A percentile compares a stretch with the other conserved stretches of the same genome.
These are phyloP conservation scores for Pulveroboletus frians DNA, from an alignment of 768 basidiomycete species.

Conservation along the genomic window DNA sequence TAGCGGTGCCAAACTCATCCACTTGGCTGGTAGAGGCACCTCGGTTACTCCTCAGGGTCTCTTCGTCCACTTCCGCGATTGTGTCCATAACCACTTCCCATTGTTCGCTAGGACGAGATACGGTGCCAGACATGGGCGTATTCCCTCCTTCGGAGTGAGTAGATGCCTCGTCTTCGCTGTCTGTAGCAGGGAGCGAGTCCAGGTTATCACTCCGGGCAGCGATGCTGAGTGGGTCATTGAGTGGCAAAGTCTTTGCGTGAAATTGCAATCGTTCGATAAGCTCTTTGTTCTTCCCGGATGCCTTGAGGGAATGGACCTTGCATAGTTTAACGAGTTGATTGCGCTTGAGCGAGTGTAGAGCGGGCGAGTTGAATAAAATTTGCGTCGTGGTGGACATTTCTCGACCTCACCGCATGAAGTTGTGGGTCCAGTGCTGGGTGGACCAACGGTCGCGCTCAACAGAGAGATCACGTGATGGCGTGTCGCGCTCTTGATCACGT, in stretches of 20 bases:
- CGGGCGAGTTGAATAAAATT: slow-evolving; percentile 81
- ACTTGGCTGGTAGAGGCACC: slow-evolving; percentile 35
- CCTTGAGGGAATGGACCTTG: slow-evolving; percentile 78
- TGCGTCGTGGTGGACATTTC: slow-evolving; percentile 67
- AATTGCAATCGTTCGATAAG: slow-evolving; percentile 63
- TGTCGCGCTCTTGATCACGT: slow-evolving; percentile 12
- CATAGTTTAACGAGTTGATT: slow-evolving; percentile 82
- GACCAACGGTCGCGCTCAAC: slow-evolving; percentile 14
- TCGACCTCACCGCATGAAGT: too few species aligned
- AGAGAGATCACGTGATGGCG: slow-evolving; percentile 16
- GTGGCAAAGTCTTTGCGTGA: slow-evolving; percentile 62
- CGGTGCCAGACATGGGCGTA: slow-evolving; percentile 10
- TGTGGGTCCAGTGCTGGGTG: not conserved
- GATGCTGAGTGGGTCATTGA: slow-evolving; percentile 50
- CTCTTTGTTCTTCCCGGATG: slow-evolving; percentile 72
- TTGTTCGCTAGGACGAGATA: slow-evolving; percentile 66
- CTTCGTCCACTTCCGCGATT: slow-evolving; percentile 63
- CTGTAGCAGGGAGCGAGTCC: slow-evolving; percentile 28
- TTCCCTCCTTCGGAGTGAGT: slow-evolving; percentile 16
- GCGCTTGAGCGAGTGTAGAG: slow-evolving; percentile 76
- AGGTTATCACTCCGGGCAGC: slow-evolving; percentile 47
- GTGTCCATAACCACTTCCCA: slow-evolving; percentile 88
- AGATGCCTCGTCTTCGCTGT: slow-evolving; percentile 30
- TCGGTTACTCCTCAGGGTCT: slow-evolving; percentile 36
- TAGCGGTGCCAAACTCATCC: slow-evolving; percentile 70